Evolutionary conservation across 345 rosid genomes (phyloP), one percentile per base, ranked within the genome.

Genomic region (Lumnitzera littorea): DNA sequence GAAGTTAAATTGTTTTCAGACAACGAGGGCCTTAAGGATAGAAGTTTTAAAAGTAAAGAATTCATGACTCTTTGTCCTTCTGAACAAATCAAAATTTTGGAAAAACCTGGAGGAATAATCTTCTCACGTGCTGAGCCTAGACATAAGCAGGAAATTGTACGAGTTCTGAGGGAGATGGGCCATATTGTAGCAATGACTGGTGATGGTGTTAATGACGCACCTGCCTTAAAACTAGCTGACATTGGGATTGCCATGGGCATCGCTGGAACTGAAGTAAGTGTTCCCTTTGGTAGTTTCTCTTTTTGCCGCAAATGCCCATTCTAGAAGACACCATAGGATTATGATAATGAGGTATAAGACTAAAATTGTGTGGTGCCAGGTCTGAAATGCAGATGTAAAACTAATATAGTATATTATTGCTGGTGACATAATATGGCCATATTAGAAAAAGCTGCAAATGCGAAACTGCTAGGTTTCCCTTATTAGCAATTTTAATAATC

Each of bases 181-280:
- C 89, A 91, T 24, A 71, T 91, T 29, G 96, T 88, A n/a, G 98
- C 98, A 24, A 91, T 91, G 98, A 91, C 98, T 5, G 98, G 98
- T 55, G 98, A 91, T 62, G 98, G 98, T 25, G 98, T 91, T 48
- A 91, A 91, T 68, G 98, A 88, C 82, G 96, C 95, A 55, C 98
- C 98, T 70, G 98, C 98, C 11, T 84, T 91, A 57, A 91, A 91
- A 76, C 85, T 84, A 1, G 96, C 96, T 56, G 98, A 91, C 72
- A 91, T 88, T 71, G 98, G 98, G 57, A 74, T 91, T 54, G 91
- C 98, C 62, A 91, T 91, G 98, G 96, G 98, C 68, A 91, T 91
- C 50, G 76, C 95, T n/a, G 96, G 98, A 71, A 86, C 98, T 7
- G 98, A 91, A 95, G 96, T 91, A 74, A 78, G 36, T 36, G 9